These are phyloP conservation scores for Auricularia sp. DNA, from an alignment of 768 basidiomycete genomes.

Conservation along the genomic window DNA sequence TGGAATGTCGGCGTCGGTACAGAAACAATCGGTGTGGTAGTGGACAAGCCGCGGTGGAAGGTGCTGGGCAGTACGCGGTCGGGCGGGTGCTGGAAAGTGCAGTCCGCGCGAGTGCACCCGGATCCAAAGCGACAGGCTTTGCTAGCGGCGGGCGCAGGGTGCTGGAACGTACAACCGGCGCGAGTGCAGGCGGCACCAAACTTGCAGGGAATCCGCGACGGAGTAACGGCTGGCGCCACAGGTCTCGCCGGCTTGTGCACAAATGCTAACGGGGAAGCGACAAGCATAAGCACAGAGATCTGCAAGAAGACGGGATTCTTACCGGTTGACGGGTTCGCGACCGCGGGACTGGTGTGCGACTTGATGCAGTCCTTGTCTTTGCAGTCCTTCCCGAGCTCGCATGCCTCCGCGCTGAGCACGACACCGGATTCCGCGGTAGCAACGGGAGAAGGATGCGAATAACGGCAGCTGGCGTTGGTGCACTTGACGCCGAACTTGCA, in stretches of 20 bases:
- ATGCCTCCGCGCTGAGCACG: constrained; percentile 88
- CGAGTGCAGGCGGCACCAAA: constrained; percentile 66
- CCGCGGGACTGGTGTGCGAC: constrained; percentile 83
- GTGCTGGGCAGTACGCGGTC: constrained; percentile 68
- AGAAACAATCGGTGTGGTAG: constrained; percentile 48
- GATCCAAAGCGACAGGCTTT: constrained; percentile 73
- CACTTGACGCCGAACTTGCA: constrained; percentile 93
- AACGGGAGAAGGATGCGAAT: constrained; percentile 93
- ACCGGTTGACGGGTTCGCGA: constrained; percentile 38
- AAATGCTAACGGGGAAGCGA: constrained; percentile 1
- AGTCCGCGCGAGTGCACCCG: constrained; percentile 74
- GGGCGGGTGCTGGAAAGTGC: constrained; percentile 86
- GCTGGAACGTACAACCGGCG: constrained; percentile 54
- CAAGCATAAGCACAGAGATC: background rate
- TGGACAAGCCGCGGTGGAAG: constrained; percentile 70
- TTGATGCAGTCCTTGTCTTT: constrained; percentile 91
- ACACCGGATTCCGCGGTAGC: constrained; percentile 91
- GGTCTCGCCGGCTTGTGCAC: background rate
- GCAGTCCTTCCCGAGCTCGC: constrained; percentile 81
- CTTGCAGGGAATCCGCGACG: constrained; percentile 39
- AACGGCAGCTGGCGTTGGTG: constrained; percentile 80
- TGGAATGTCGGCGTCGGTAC: constrained; percentile 43
- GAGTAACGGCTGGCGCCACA: constrained; percentile 11
- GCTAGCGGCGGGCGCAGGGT: constrained; percentile 37
- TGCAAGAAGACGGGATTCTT: background rate